phyloP scores from a whole-genome alignment of 106 monocot species.

The Dactylorhiza incarnata region DNA sequence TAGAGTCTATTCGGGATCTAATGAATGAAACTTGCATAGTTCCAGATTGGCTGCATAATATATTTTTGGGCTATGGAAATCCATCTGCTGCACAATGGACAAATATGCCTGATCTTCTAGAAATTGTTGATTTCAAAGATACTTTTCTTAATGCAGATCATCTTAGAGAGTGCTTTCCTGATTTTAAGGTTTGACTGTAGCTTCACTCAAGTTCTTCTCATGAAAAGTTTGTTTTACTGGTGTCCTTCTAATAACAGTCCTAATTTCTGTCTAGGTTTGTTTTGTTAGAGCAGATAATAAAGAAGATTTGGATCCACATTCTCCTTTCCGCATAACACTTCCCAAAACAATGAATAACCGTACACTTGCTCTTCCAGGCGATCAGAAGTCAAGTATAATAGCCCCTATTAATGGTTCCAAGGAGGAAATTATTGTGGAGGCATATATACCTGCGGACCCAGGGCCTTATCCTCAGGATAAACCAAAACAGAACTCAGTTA shows the following conservation, averaged over 20 bases:
- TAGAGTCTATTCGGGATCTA: conserved; percentile 94
- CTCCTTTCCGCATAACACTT: conserved; percentile 80
- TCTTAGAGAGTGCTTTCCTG: conserved; percentile 71
- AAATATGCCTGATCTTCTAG: conserved; percentile 98
- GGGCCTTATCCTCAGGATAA: conserved; percentile 98
- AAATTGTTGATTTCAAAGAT: conserved; percentile 90
- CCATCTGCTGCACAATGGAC: conserved; percentile 99
- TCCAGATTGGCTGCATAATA: conserved; percentile 94
- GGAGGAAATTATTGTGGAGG: conserved; percentile 69
- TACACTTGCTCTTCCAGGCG: conserved; percentile 74
- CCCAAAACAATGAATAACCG: conserved; percentile 58
- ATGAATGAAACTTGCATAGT: conserved; percentile 98
- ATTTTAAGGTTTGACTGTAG: conserved; percentile 49
- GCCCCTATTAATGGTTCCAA: conserved; percentile 13
- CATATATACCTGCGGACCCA: conserved; percentile 88
- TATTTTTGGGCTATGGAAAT: conserved; percentile 98
- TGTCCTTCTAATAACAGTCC: not conserved
- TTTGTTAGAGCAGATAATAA: conserved; percentile 52
- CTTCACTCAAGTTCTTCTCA: not conserved
- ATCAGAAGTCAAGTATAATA: conserved; percentile 27
- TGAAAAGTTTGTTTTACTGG: not conserved
- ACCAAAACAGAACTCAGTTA: conserved; percentile 91
- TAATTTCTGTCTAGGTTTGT: conserved; percentile 46
- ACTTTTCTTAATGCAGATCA: conserved; percentile 92
- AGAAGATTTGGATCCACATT: conserved; percentile 49